Percentiles rank a stretch among this genome's conserved stretches.
phyloP scores from a whole-genome alignment of 768 basidiomycete genomes.

The Psilocybe azurescens region DNA sequence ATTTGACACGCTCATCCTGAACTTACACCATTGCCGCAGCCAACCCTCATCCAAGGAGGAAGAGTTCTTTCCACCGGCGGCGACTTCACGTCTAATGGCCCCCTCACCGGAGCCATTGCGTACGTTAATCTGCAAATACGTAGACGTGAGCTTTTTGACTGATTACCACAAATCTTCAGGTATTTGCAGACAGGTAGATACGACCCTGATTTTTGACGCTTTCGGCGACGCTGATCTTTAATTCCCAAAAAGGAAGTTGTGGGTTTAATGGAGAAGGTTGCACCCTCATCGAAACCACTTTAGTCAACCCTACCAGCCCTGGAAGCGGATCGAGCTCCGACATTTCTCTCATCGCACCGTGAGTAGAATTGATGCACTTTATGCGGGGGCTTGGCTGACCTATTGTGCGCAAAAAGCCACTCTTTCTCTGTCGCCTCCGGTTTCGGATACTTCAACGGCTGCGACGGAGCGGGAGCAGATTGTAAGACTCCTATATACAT shows the following conservation, averaged over 20 bases:
- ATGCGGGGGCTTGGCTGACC: neutral
- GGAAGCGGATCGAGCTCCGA: slow-evolving; percentile 24
- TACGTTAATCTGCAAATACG: slow-evolving; percentile 12
- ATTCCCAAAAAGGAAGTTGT: slow-evolving; percentile 25
- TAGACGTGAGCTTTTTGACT: too few relatives aligned
- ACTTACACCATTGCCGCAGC: slow-evolving; percentile 18
- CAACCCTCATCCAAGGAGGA: slow-evolving; percentile 36
- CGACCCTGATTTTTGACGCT: too few relatives aligned
- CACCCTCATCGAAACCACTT: slow-evolving; percentile 42
- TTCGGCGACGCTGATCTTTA: neutral
- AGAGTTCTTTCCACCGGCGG: slow-evolving; percentile 21
- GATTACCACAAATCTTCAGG: neutral
- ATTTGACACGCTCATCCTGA: neutral
- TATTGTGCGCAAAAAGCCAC: slow-evolving; percentile 25
- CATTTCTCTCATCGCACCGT: slow-evolving; percentile 45
- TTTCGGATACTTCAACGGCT: slow-evolving; percentile 49
- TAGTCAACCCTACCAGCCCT: slow-evolving; percentile 28
- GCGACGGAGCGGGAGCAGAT: slow-evolving; percentile 45
- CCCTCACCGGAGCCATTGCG: slow-evolving; percentile 41
- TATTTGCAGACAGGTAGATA: slow-evolving; percentile 9
- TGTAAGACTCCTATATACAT: slow-evolving; percentile 35
- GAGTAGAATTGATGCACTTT: slow-evolving; percentile 14
- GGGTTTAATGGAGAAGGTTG: slow-evolving; percentile 32
- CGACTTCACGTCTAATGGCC: slow-evolving; percentile 19
- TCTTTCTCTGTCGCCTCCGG: slow-evolving; percentile 44